Percentiles rank a stretch among this genome's conserved stretches.
Evolutionary conservation across 1,139 yeast species (phyloP).

Genomic region (Magnusiomyces tetraspermus): DNA sequence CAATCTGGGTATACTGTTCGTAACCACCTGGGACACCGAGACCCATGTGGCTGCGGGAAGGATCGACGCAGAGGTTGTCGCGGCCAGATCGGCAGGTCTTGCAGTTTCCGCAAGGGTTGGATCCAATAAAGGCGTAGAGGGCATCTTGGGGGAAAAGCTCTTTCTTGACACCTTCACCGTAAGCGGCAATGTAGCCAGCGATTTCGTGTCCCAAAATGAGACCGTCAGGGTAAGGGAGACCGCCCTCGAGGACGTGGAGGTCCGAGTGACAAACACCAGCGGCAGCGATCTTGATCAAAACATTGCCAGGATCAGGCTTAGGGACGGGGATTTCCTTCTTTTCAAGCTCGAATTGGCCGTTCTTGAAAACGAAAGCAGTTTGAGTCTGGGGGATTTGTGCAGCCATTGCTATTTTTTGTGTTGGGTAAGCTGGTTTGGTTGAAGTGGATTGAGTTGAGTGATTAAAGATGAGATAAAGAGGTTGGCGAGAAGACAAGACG

Average conservation of each 20-base stretch:
- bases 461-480: too few relatives aligned
- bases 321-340: constrained; percentile 32
- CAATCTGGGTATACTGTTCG: constrained; percentile 39
- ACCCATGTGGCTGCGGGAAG: constrained; percentile 26
- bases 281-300: constrained; percentile 42
- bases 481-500: too few relatives aligned
- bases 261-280: constrained; percentile 49
- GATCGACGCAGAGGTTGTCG: constrained; percentile 35
- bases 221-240: constrained; percentile 21
- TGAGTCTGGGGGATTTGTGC: constrained; percentile 5
- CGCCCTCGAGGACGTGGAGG: constrained; percentile 37
- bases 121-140: constrained; percentile 35
- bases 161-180: constrained; percentile 33
- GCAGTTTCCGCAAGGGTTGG: constrained; percentile 41
- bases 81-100: constrained; percentile 37
- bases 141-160: constrained; percentile 33
- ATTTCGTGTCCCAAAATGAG: constrained; percentile 52
- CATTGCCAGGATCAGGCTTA: constrained; percentile 33
- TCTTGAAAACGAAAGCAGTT: constrained; percentile 10
- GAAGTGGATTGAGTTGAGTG: background rate
- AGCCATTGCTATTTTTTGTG: too few relatives aligned
- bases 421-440: background rate
- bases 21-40: constrained; percentile 44
- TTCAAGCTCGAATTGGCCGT: constrained; percentile 2
- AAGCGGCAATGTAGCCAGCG: constrained; percentile 40